These are phyloP conservation scores for Solanum rostratum DNA, from an alignment of 257 asterid genomes.

Conservation along the genomic window DNA sequence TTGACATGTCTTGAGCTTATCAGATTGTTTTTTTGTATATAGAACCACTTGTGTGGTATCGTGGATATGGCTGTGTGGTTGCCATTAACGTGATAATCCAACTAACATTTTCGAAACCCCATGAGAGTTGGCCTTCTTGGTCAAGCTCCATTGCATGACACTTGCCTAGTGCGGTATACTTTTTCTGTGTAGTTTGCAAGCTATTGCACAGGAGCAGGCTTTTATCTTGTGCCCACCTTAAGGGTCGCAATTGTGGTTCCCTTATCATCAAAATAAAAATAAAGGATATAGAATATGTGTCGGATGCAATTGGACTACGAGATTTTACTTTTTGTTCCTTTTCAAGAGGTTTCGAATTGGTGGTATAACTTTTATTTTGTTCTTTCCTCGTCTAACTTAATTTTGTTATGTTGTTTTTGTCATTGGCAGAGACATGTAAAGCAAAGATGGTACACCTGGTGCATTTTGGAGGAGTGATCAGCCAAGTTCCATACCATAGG, in stretches of 20 bases:
- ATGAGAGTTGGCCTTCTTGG: not conserved
- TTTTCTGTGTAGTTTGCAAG: not conserved
- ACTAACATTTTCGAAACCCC: not conserved
- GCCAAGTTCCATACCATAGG: not conserved
- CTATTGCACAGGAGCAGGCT: not conserved
- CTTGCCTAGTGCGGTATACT: not conserved
- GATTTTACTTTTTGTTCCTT: not conserved
- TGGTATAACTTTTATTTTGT: not conserved
- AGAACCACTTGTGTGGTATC: not conserved
- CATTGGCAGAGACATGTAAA: not conserved
- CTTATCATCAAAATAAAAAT: no score
- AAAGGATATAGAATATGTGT: not conserved
- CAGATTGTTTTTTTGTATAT: not conserved
- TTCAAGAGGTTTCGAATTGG: not conserved
- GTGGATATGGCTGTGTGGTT: not conserved
- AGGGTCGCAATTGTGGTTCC: not conserved
- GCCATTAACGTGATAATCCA: not conserved
- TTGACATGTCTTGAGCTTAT: not conserved
- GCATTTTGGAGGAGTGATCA: not conserved
- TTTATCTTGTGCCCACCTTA: no score
- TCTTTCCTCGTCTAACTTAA: not conserved
- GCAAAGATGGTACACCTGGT: not conserved
- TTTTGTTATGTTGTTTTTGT: not conserved
- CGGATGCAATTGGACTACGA: not conserved
- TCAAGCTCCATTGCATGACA: not conserved